phyloP scores from a whole-genome alignment of 2,329 filamentous ascomycete genomes.

The Talaromyces sp. region DNA sequence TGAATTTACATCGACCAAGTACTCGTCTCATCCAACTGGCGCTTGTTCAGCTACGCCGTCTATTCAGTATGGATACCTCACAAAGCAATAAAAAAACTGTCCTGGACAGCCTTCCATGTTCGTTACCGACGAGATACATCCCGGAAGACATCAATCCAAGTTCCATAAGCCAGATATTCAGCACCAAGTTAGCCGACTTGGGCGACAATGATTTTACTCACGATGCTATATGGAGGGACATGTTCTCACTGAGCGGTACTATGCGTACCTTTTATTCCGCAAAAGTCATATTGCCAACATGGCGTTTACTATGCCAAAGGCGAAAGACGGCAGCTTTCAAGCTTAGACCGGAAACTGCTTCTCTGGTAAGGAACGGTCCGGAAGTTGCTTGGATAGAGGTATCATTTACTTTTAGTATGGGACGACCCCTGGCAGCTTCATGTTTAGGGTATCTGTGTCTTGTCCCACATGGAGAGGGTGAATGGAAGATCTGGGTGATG shows the following conservation, averaged over 20 bases:
- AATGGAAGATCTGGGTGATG: constrained; percentile 26
- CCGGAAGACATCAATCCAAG: constrained; percentile 16
- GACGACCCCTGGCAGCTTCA: constrained; percentile 7
- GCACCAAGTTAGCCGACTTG: constrained; percentile 9
- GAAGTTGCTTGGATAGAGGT: constrained; percentile 19
- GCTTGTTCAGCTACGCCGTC: neutral
- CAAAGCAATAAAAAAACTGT: neutral
- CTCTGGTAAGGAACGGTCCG: constrained; percentile 4
- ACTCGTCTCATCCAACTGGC: too few species aligned
- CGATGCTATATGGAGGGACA: constrained; percentile 24
- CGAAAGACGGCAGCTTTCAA: constrained; percentile 13
- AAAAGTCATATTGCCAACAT: constrained; percentile 18
- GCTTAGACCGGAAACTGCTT: constrained; percentile 13
- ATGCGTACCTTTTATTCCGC: constrained; percentile 22
- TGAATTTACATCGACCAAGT: too few species aligned
- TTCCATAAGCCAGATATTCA: constrained; percentile 6
- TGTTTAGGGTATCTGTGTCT: constrained; percentile 21
- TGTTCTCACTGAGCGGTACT: constrained; percentile 24
- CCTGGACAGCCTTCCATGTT: constrained; percentile 19
- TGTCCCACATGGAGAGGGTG: constrained; percentile 14
- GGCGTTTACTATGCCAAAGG: constrained; percentile 15
- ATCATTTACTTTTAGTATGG: constrained; percentile 18
- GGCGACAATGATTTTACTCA: constrained; percentile 13
- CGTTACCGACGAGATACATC: constrained; percentile 17
- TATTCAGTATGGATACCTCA: neutral